Conservation (phyloP, 768 basidiomycete genomes). For the Suillus bovinus region DNA sequence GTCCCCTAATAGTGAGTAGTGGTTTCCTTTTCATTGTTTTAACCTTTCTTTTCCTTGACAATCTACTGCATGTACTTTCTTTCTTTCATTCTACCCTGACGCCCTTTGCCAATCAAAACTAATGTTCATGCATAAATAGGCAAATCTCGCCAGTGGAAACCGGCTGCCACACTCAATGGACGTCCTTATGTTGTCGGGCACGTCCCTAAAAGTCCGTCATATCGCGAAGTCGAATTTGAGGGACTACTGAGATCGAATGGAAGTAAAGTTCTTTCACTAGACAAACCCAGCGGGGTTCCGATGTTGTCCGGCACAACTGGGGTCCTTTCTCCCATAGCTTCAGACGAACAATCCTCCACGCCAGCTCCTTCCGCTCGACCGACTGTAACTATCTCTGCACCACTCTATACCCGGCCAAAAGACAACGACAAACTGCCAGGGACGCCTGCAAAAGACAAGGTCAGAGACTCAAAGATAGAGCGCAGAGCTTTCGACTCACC, state of each 20-base stretch:
- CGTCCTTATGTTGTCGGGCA: slow-evolving; percentile 68
- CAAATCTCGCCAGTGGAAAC: slow-evolving; percentile 66
- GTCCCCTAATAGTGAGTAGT: slow-evolving; percentile 29
- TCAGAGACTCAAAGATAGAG: slow-evolving; percentile 16
- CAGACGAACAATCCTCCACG: slow-evolving; percentile 6
- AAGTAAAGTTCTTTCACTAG: slow-evolving; percentile 41
- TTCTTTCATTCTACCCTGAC: background rate
- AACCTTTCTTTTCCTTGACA: slow-evolving; percentile 3
- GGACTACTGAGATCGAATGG: slow-evolving; percentile 60
- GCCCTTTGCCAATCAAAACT: background rate
- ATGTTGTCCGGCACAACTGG: slow-evolving; percentile 14
- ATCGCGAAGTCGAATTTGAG: slow-evolving; percentile 79
- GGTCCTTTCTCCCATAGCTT: slow-evolving; percentile 21
- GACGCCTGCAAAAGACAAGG: slow-evolving; percentile 19
- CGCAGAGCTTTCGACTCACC: slow-evolving; percentile 30
- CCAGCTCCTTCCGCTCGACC: slow-evolving; percentile 29
- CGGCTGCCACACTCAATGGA: slow-evolving; percentile 78
- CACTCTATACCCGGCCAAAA: slow-evolving; percentile 11
- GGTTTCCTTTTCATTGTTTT: slow-evolving; percentile 29
- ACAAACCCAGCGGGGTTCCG: slow-evolving; percentile 18
- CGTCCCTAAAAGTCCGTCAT: slow-evolving; percentile 51
- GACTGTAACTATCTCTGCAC: slow-evolving; percentile 24
- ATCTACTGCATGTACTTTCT: background rate
- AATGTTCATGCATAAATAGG: slow-evolving; percentile 7
- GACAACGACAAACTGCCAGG: slow-evolving; percentile 13